Evolutionary conservation across 2,329 filamentous ascomycete genomes (phyloP).

Genomic region (Furcasterigmium furcatum): DNA sequence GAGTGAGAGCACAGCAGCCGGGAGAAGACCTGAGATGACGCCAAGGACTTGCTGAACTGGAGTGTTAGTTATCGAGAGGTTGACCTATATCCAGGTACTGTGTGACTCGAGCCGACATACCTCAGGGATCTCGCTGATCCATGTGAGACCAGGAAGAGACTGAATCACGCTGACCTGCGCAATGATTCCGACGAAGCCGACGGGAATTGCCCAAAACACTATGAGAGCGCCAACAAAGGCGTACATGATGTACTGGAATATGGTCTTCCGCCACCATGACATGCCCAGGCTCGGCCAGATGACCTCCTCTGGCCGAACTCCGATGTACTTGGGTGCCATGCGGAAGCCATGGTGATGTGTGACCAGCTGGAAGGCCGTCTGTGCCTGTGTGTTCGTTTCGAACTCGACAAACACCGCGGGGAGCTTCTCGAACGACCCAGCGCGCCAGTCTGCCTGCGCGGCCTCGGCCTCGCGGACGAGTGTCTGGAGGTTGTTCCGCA

Average conservation of each 20-base stretch:
- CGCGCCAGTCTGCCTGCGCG: conserved; percentile 63
- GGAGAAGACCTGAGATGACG: no score
- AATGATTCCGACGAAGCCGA: background rate
- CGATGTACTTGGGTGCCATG: background rate
- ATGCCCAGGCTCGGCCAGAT: background rate
- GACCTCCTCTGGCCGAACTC: background rate
- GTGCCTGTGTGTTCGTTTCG: background rate
- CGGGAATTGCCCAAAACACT: background rate
- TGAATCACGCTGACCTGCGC: background rate
- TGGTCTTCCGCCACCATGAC: background rate
- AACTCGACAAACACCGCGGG: background rate
- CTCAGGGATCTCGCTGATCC: no score
- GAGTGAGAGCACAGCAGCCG: no score
- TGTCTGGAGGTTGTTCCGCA: conserved; percentile 67
- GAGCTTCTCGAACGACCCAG: conserved; percentile 61
- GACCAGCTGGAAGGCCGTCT: background rate
- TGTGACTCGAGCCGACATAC: no score
- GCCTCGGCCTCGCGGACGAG: conserved; percentile 67
- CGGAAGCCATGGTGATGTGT: background rate
- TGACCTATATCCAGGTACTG: no score
- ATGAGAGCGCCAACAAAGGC: background rate
- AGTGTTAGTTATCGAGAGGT: no score
- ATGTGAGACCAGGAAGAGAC: no score
- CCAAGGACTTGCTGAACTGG: no score
- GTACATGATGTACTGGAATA: background rate